A percentile compares a stretch with the other conserved stretches of the same genome.
Conservation (phyloP, 2,329 filamentous ascomycete species). For the Sporothrix dimorphospora region DNA sequence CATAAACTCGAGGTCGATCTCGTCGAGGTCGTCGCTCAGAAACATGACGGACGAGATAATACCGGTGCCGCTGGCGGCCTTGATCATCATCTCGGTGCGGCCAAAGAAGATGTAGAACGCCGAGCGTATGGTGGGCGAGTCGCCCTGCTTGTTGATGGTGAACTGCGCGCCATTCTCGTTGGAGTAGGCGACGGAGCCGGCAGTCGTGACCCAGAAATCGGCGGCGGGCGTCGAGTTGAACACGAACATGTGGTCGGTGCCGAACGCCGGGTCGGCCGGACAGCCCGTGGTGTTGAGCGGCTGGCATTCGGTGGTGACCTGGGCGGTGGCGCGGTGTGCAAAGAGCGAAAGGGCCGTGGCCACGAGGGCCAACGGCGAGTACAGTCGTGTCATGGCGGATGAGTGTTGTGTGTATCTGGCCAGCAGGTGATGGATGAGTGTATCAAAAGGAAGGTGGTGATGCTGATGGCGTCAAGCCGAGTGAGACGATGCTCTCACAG, state of each 20-base stretch:
- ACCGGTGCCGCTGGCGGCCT: constrained; percentile 72
- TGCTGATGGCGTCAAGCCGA: constrained; percentile 14
- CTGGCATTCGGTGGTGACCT: constrained; percentile 78
- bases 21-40: constrained; percentile 81
- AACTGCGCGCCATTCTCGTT: constrained; percentile 66
- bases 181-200: constrained; percentile 66
- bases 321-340: constrained; percentile 54
- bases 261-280: constrained; percentile 71
- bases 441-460: constrained; percentile 10
- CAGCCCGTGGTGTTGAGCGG: constrained; percentile 71
- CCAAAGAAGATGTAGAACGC: constrained; percentile 88
- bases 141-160: constrained; percentile 68
- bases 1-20: constrained; percentile 86
- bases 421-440: constrained; percentile 4
- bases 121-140: constrained; percentile 78
- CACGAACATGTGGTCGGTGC: constrained; percentile 62
- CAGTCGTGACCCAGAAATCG: constrained; percentile 70
- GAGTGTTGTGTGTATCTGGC: constrained; percentile 12
- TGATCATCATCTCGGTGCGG: constrained; percentile 75
- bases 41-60: constrained; percentile 83
- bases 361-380: constrained; percentile 9
- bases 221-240: constrained; percentile 62
- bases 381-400: not conserved
- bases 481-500: not conserved
- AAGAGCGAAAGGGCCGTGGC: constrained; percentile 22